phyloP scores from a whole-genome alignment of 2,329 filamentous ascomycete genomes.

The Epichloe brachyelytri region DNA sequence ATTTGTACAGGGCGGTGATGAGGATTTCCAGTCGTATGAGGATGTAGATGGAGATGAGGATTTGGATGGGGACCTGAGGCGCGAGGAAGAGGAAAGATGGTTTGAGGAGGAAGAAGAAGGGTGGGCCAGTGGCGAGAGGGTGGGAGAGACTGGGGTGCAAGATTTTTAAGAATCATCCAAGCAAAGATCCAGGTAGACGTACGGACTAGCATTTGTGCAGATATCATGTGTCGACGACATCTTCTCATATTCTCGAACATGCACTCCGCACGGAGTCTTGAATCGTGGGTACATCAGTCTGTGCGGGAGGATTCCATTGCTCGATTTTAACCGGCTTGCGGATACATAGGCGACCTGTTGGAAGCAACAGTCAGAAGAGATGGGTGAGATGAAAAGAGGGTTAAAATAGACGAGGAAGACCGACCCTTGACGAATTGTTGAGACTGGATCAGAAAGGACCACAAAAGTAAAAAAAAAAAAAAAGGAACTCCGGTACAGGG shows the following conservation, averaged over 20 bases:
- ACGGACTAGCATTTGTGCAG: background rate
- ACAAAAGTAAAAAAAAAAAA: background rate
- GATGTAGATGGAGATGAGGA: slow-evolving; percentile 59
- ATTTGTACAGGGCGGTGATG: slow-evolving; percentile 62
- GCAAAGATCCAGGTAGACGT: background rate
- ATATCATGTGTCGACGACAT: background rate
- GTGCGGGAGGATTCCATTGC: background rate
- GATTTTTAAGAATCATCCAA: slow-evolving; percentile 45
- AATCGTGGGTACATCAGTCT: background rate
- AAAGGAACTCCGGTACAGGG: slow-evolving; percentile 18
- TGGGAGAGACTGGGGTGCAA: slow-evolving; percentile 58
- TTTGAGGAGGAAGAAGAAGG: slow-evolving; percentile 68
- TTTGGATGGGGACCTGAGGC: slow-evolving; percentile 48
- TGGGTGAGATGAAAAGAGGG: slow-evolving; percentile 2
- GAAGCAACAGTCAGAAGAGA: too few species aligned
- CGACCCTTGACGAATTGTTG: background rate
- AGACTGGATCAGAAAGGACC: background rate
- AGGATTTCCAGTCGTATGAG: slow-evolving; percentile 60
- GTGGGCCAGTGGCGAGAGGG: slow-evolving; percentile 38
- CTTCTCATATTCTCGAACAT: background rate
- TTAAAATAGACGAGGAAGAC: slow-evolving; percentile 1
- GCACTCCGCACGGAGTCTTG: background rate
- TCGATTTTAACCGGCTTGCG: too few species aligned
- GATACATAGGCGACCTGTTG: too few species aligned
- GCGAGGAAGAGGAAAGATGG: slow-evolving; percentile 60